A percentile compares a stretch with the other conserved stretches of the same genome.
Evolutionary conservation across 2,329 filamentous ascomycete species (phyloP).

Genomic region (Orbilia brochopaga): DNA sequence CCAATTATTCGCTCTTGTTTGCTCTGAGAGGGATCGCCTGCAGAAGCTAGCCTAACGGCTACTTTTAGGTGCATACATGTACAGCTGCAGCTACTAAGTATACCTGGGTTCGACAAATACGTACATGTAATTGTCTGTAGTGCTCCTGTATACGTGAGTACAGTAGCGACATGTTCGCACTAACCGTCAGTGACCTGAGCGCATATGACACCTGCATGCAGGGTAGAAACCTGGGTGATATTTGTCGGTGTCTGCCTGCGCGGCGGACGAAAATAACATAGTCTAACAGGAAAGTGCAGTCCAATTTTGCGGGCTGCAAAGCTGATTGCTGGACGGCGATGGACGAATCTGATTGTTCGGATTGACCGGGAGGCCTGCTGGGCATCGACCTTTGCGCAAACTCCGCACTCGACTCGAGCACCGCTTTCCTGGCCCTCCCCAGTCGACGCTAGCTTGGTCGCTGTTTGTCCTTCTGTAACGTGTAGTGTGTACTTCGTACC

Average conservation of each 20-base stretch:
- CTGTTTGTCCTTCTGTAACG: background rate
- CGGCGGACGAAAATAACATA: conserved; percentile 15
- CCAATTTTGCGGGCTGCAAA: conserved; percentile 32
- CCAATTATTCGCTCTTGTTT: conserved; percentile 7
- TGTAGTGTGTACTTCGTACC: background rate
- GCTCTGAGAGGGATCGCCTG: background rate
- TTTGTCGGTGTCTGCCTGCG: conserved; percentile 22
- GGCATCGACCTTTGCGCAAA: conserved; percentile 19
- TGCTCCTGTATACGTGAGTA: background rate
- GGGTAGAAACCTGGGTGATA: conserved; percentile 22
- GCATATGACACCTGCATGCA: conserved; percentile 49
- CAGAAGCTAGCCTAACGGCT: conserved; percentile 2
- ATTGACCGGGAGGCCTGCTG: conserved; percentile 21
- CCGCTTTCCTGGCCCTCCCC: conserved; percentile 8
- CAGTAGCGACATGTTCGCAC: background rate
- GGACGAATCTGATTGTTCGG: conserved; percentile 21
- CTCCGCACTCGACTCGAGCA: conserved; percentile 27
- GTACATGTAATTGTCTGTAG: background rate
- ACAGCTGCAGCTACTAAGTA: too few species aligned
- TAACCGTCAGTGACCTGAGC: conserved; percentile 13
- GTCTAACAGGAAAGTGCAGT: background rate
- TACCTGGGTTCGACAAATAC: background rate
- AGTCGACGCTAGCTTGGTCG: background rate
- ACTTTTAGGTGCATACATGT: conserved; percentile 6
- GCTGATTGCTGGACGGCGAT: conserved; percentile 31